These are phyloP conservation scores for Suhomyces terraborum DNA, from an alignment of 1,139 yeast species.

Conservation along the genomic window DNA sequence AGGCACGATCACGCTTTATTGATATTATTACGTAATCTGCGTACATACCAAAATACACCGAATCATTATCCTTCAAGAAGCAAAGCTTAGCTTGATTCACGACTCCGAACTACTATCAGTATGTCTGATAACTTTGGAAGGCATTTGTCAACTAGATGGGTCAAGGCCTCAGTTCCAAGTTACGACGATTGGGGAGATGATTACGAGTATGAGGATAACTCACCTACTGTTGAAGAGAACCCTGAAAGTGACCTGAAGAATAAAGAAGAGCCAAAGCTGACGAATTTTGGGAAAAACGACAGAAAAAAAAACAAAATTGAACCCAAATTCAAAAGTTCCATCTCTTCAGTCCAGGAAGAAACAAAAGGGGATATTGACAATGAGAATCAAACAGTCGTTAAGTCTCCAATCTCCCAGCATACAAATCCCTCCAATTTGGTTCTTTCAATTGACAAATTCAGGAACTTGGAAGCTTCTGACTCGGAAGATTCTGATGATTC, in stretches of 20 bases:
- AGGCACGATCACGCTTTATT: not conserved
- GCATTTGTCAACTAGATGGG: conserved; percentile 67
- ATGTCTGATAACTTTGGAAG: conserved; percentile 53
- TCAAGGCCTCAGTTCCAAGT: conserved; percentile 55
- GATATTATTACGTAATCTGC: conserved; percentile 2
- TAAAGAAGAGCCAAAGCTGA: not conserved
- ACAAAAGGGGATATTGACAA: not conserved
- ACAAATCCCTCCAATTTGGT: conserved; percentile 26
- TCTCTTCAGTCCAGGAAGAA: not conserved
- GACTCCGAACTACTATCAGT: not conserved
- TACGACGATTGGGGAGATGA: conserved; percentile 62
- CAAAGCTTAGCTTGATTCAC: not conserved
- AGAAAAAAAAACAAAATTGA: not conserved
- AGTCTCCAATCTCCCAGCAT: not conserved
- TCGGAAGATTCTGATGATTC: conserved; percentile 24
- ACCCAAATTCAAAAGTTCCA: not conserved
- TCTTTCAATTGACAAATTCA: conserved; percentile 38
- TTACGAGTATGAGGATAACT: conserved; percentile 34
- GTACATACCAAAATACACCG: not conserved
- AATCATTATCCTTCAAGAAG: conserved; percentile 5
- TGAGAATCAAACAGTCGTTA: not conserved
- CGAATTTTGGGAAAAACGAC: not conserved
- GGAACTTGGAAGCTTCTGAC: conserved; percentile 19
- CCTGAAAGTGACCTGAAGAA: too few species aligned
- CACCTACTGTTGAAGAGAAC: conserved; percentile 13